Base-by-base conservation (phyloP, 139 green algal genomes). In the Picochlorum sp. region DNA sequence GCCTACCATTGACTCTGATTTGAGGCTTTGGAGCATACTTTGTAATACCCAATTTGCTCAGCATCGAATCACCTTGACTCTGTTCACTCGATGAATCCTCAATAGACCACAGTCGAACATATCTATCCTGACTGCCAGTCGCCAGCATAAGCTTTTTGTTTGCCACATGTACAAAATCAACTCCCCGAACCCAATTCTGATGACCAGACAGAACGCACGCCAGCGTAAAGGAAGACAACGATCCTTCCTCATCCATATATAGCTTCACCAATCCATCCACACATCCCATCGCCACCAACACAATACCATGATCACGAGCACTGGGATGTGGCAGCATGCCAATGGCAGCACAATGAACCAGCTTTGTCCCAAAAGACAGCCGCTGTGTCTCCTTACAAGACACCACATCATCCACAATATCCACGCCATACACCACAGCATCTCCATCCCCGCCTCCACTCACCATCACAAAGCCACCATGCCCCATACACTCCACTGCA, bases 111-210 rank as follows among this genome's bases (percentile, higher is more conserved):
- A 92, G 62, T 4, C 82, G 62, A 6, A 88, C 49, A 44, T 75
- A 88, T 57, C 84, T 85, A 72, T 97, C 92, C 71, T 97, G 88
- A 3, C 84, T 91, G 0, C 83, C 91, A 52, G 73, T 91, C 6
- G 92, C 92, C 34, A 97, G 73, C 71, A 96, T 83, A 55, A 97
- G 56, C 63, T 41, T 34, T 49, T 23, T 8, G 38, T 15, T 55
- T 20, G 15, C 45, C 26, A 34, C 62, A 31, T 77, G 45, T 20
- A 66, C 71, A 57, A 92, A 94, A 0, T 79, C 76, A n/a, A 96
- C 67, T 4, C 73, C 77, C 0, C 84, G 72, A 41, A 96, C 69
- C 89, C 89, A 96, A 70, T 95, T 86, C 37, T 88, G 77, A 63
- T 95, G 89, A 3, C 89, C 89, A 34, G 65, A 59, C 56, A 95